Conservation (phyloP, 73 alveolate species). For the Paramecium tetraurelia region DNA sequence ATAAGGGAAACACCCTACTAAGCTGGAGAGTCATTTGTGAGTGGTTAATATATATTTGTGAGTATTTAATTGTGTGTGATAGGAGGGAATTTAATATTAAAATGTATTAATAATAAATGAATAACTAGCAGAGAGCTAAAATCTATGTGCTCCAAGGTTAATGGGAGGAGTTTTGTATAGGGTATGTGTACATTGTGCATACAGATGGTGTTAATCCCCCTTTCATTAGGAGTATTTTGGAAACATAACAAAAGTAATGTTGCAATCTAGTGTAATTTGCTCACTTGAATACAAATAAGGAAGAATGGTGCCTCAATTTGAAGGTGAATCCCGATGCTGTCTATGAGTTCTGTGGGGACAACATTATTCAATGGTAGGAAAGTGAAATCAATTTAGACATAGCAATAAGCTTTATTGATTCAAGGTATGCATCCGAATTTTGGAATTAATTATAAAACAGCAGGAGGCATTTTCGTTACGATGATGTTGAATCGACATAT, state of each 20-base stretch:
- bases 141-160: background rate
- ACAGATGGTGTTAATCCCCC: background rate
- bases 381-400: background rate
- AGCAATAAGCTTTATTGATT: slow-evolving; percentile 17
- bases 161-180: slow-evolving; percentile 15
- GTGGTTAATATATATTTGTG: background rate
- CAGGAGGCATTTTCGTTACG: background rate
- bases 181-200: background rate
- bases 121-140: background rate
- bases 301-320: slow-evolving; percentile 9
- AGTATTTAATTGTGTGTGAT: background rate
- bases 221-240: background rate
- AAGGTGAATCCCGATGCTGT: background rate
- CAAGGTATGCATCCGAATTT: background rate
- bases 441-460: background rate
- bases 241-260: background rate
- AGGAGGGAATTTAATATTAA: background rate
- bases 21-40: too few species aligned
- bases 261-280: background rate
- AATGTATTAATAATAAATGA: background rate
- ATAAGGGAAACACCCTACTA: too few species aligned
- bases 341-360: background rate
- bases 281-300: slow-evolving; percentile 30
- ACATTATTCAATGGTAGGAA: background rate
- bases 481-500: background rate